Conservation (phyloP, 164 flowering plant genomes). For the Buxus sempervirens region DNA sequence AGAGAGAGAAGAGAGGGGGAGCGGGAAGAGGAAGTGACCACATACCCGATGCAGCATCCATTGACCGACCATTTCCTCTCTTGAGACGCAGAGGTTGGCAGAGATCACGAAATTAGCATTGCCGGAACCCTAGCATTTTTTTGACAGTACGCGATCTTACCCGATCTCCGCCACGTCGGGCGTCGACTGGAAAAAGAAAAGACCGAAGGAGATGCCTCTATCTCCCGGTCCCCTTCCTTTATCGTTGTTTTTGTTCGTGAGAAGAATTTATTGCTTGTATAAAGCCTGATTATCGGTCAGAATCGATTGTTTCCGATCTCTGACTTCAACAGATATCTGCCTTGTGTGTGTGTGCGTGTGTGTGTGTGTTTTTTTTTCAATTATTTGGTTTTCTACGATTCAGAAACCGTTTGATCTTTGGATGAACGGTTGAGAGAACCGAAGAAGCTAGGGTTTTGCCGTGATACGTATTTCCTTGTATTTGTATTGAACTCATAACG, state of each 20-base stretch:
- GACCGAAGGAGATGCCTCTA: neutral
- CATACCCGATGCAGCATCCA: neutral
- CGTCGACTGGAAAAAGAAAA: neutral
- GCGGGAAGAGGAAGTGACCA: neutral
- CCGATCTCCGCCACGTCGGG: neutral
- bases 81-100: neutral
- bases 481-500: neutral
- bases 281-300: neutral
- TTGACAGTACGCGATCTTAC: neutral
- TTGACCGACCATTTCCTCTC: neutral
- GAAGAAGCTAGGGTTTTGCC: slow-evolving; percentile 1
- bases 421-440: neutral
- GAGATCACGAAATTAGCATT: neutral
- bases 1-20: too few relatives aligned
- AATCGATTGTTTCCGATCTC: neutral
- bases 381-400: neutral
- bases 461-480: neutral
- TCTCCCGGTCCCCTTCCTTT: neutral
- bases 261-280: neutral
- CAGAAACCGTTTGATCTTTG: neutral
- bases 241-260: neutral
- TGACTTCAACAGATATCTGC: neutral
- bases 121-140: neutral
- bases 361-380: neutral
- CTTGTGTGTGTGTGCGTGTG: neutral